Base-by-base conservation (phyloP, 2,329 filamentous ascomycete genomes). In the Chrysoporthe deuterocubensis region DNA sequence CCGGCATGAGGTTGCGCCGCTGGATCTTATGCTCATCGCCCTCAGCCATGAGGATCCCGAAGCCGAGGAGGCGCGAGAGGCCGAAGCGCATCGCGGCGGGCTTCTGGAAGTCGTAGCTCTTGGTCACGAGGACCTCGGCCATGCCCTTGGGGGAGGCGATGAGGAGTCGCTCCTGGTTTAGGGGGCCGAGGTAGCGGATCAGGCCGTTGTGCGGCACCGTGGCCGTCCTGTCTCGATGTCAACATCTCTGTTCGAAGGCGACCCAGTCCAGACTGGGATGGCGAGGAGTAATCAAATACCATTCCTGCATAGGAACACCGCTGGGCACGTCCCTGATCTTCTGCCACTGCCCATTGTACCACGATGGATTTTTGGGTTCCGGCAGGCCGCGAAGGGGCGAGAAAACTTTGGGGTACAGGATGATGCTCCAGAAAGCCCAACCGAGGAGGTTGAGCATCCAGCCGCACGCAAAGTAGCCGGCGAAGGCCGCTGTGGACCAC, bases 21-120 rank as follows among this genome's bases (percentile, higher is more conserved):
- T 94, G 92, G 73, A 87, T 81, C 80, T 91, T 96, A 78, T 97
- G 95, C 74, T 94, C 92, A 14, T 96, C 92, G n/a, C 94, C 94
- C 78, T 97, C 94, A 1, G 93, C 92, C 13, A 97, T 81, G 48
- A 97, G 79, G 16, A 95, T 81, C 11, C 92, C 92, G 14, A 90
- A 80, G 11, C 93, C 91, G 14, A 95, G 82, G 37, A 94, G 82
- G 32, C 87, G 83, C 1, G 85, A 86, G 4, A 95, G 80, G 1
- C 84, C 83, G 56, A 79, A 78, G 44, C 86, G 81, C 42, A 92
- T 72, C 34, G 82, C 74, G 1, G 73, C 64, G 0, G 90, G 90
- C 75, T 93, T 93, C 57, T 83, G 74, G 71, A 92, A 94, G 52
- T 90, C 87, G 75, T 94, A 93, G 71, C 83, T 88, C 69, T 88